These are phyloP conservation scores for Solanum rostratum DNA, from an alignment of 257 asterid genomes.

Conservation along the genomic window DNA sequence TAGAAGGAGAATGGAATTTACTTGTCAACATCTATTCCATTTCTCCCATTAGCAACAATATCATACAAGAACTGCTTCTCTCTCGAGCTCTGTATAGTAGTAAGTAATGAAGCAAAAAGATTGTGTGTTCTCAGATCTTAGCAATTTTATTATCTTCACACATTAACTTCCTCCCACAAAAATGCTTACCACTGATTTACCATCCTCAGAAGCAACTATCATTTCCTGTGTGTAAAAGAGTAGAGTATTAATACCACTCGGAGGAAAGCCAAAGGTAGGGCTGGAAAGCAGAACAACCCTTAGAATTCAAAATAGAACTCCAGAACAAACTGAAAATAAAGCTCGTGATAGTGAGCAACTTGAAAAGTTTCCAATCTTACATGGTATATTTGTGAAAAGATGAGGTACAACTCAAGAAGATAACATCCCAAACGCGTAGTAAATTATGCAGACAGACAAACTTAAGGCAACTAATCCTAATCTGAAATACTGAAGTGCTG, in stretches of 20 bases:
- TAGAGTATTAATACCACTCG: neutral
- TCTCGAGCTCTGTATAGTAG: slow-evolving; percentile 32
- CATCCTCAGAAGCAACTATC: slow-evolving; percentile 58
- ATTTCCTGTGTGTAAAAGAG: slow-evolving; percentile 45
- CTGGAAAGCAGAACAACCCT: neutral
- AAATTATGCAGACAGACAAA: neutral
- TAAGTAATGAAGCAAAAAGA: neutral
- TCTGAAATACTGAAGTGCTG: neutral
- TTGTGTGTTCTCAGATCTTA: neutral
- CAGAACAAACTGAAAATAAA: neutral
- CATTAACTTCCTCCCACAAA: neutral
- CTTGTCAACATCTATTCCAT: slow-evolving; percentile 96
- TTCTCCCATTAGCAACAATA: slow-evolving; percentile 90
- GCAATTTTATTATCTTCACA: neutral
- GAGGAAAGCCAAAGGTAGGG: neutral
- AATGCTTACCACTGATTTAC: slow-evolving; percentile 39
- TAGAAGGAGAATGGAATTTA: slow-evolving; percentile 18
- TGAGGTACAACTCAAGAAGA: neutral
- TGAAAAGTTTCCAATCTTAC: neutral
- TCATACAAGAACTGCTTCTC: slow-evolving; percentile 73
- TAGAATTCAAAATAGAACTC: neutral
- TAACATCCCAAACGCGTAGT: neutral
- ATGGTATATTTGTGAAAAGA: neutral
- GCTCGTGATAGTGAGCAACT: neutral
- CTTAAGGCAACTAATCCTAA: neutral